Base-by-base conservation (phyloP, 805 yeast species). In the Barnettozyma vustinii region DNA sequence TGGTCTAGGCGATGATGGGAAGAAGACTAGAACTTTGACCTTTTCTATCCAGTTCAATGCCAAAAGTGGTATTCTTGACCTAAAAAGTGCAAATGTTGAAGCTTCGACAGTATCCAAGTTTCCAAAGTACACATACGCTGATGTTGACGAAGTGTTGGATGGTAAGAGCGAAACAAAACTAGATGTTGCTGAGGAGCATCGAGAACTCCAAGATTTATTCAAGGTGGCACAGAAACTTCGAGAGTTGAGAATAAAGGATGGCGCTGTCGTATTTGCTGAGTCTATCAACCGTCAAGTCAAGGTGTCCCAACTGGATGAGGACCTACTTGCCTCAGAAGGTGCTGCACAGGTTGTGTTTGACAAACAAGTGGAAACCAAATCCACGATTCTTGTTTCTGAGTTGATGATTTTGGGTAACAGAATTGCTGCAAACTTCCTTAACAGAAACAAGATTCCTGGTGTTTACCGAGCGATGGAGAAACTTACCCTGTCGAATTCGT, bases 401-500 rank as follows among this genome's bases (percentile, higher is more conserved):
- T 63, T 86, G 44, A 92, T 92, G 99, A 76, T 91, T 21, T 67
- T 79, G 41, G 89, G 94, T 1, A 90, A 89, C 61, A 68, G 74
- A n/a, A 66, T 83, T 3, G 72, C 81, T 1, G 85, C 85, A 1
- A 50, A 63, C 2, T 75, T 71, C 55, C 76, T 83, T 15, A 40
- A 53, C 2, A 54, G 62, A 5, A 66, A 76, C 37, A 56, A 66
- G 0, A 73, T 81, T 9, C 81, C 84, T 2, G 79, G 82, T 10
- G 68, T 86, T 12, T 83, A 72, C 51, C 61, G 62, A 45, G 54
- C 63, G 16, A 60, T 69, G 58, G 50, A 53, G 9, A 26, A 27
- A 5, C 42, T 57, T 8, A 41, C 55, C 1, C 33, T 65, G 16
- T 57, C 61, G 3, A 61, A 61, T 2, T 46, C 56, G 9, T 69